These are phyloP conservation scores for Dictyostelium firmibasis DNA, from an alignment of 78 protist genomes.

Conservation along the genomic window DNA sequence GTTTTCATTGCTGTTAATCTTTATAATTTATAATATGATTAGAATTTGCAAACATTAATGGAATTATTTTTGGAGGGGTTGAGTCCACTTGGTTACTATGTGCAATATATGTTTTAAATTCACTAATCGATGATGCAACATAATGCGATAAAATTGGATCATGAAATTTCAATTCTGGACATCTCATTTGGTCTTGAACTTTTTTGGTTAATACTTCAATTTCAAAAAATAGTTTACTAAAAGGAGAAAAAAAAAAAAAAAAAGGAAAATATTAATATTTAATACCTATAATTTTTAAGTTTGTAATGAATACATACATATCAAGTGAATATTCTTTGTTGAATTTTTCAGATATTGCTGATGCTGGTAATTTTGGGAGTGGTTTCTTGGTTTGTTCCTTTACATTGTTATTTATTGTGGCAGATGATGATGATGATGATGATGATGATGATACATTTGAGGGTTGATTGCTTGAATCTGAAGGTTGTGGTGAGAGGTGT, in stretches of 20 bases:
- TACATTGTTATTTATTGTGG: not conserved
- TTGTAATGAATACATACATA: not conserved
- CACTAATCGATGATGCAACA: conserved; percentile 74
- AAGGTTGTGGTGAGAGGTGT: not conserved
- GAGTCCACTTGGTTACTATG: conserved; percentile 48
- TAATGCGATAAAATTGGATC: conserved; percentile 55
- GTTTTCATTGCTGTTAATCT: conserved; percentile 1
- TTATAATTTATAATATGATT: conserved; percentile 5
- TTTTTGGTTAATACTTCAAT: conserved; percentile 60
- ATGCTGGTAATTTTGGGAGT: conserved; percentile 7
- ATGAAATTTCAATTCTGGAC: conserved; percentile 52
- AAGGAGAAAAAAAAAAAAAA: not conserved
- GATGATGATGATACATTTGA: not conserved
- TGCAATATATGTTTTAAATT: conserved; percentile 69
- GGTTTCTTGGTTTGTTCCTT: not conserved
- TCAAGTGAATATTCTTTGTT: conserved; percentile 41
- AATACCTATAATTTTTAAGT: not conserved
- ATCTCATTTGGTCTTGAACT: conserved; percentile 56
- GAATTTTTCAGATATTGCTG: conserved; percentile 23
- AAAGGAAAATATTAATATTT: not conserved
- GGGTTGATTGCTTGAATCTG: not conserved
- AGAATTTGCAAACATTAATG: conserved; percentile 52
- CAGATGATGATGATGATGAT: not conserved
- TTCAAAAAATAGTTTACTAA: conserved; percentile 53
- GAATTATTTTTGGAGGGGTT: conserved; percentile 69